phyloP scores from a whole-genome alignment of 2,329 filamentous ascomycete species.

The Fusarium humuli region DNA sequence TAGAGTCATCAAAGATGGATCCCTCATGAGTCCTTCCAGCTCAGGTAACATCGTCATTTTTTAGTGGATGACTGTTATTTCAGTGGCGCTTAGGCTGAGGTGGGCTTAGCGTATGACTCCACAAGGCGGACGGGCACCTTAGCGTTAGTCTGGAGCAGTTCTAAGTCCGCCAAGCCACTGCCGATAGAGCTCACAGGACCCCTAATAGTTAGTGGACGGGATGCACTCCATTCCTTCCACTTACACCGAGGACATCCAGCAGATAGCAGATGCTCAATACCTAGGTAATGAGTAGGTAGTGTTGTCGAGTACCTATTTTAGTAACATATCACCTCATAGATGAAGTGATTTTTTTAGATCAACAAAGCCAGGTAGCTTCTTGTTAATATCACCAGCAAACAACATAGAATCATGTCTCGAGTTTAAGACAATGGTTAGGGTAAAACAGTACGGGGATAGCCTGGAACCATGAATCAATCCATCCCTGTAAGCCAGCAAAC shows the following conservation, averaged over 20 bases:
- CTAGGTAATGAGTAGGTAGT: background rate
- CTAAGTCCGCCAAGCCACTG: conserved; percentile 32
- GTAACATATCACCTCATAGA: background rate
- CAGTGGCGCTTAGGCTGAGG: background rate
- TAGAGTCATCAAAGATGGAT: conserved; percentile 35
- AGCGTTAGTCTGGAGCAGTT: background rate
- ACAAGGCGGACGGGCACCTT: background rate
- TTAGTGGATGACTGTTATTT: conserved; percentile 24
- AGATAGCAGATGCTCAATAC: background rate
- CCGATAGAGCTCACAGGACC: conserved; percentile 25
- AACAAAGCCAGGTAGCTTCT: background rate
- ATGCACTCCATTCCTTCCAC: background rate
- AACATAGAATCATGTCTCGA: background rate
- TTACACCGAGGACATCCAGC: background rate
- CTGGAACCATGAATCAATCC: background rate
- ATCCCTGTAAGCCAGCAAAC: conserved; percentile 12
- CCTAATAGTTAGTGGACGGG: conserved; percentile 13
- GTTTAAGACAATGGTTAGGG: background rate
- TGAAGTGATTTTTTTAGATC: background rate
- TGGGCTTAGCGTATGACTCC: conserved; percentile 10
- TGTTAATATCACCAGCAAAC: background rate
- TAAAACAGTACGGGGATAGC: conserved; percentile 1
- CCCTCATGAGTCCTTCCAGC: conserved; percentile 18
- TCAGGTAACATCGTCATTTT: conserved; percentile 26
- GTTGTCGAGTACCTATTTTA: background rate